Base-by-base conservation (phyloP, 805 yeast species). In the Schwanniomyces occidentalis region DNA sequence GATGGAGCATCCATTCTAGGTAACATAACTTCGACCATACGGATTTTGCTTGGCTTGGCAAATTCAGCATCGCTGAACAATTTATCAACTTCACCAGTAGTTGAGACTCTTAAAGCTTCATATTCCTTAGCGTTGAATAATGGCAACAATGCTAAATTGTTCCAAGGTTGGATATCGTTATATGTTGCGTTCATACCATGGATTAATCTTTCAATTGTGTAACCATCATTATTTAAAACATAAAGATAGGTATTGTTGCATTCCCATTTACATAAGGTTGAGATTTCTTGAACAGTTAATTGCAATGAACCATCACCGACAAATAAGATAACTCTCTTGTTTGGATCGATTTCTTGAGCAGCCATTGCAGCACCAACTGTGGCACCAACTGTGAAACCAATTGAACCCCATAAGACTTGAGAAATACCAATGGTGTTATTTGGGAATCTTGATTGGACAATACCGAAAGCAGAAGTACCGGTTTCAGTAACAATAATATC, bases 231-330 rank as follows among this genome's bases (percentile, higher is more conserved):
- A 67, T 80, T 80, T 52, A 80, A 65, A 28, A 80, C 75, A 54
- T 79, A 79, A 51, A 80, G 57, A 65, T 79, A 79, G 48, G 84
- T 83, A 45, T 69, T 76, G 53, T 76, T 65, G 18, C 30, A 27
- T 41, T 71, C 71, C 81, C 82, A 75, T 61, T 80, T 75, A 55
- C 75, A 65, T 71, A 76, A 70, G 46, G 82, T 79, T 38, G 82
- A 76, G 54, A 80, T 76, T 54, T 80, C 82, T 65, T 78, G 84
- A 27, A 77, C 83, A 12, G 85, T 80, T 62, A 80, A 70, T 64
- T 80, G 85, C 49, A 80, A 63, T 27, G 85, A 79, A 57, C 85
- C 85, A 57, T 80, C 85, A 65, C 85, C 85, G 44, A 77, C 78
- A 56, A 80, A 79, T 41, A 80, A 61, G 41, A 78, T 66, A 35